These are phyloP conservation scores for Linnemannia exigua DNA, from an alignment of 192 early-diverging fungal species.

Conservation along the genomic window DNA sequence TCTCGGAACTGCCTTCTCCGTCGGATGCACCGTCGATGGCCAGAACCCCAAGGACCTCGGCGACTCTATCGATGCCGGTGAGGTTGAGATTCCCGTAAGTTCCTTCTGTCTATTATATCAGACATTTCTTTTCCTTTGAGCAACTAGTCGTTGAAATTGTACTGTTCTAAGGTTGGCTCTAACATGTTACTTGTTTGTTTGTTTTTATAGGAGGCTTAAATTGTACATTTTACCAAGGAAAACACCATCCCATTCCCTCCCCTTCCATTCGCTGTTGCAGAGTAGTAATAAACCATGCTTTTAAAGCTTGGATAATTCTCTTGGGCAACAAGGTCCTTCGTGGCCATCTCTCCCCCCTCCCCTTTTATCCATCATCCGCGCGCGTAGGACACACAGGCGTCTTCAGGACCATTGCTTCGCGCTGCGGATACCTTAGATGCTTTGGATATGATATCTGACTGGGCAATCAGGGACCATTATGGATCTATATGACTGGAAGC, in stretches of 20 bases:
- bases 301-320: conserved; percentile 61
- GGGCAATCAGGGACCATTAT: neutral
- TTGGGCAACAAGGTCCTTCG: conserved; percentile 46
- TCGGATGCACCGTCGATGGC: conserved; percentile 99
- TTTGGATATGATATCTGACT: neutral
- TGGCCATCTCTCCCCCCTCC: conserved; percentile 15
- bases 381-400: neutral
- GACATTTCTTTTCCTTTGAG: neutral
- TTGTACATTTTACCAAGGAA: conserved; percentile 24
- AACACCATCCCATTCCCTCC: neutral
- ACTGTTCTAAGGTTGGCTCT: neutral
- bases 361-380: neutral
- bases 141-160: neutral
- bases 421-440: neutral
- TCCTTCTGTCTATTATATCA: neutral
- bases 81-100: conserved; percentile 73
- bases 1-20: conserved; percentile 93
- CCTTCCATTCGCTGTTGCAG: conserved; percentile 50
- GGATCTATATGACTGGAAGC: neutral
- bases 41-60: conserved; percentile 90
- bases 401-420: neutral
- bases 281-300: conserved; percentile 61
- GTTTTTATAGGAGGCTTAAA: conserved; percentile 51
- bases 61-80: conserved; percentile 89
- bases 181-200: neutral